Percentiles rank a stretch among this genome's conserved stretches.
Evolutionary conservation across 352 stramenopile genomes (phyloP).

Genomic region (Phytopythium delawarense): DNA sequence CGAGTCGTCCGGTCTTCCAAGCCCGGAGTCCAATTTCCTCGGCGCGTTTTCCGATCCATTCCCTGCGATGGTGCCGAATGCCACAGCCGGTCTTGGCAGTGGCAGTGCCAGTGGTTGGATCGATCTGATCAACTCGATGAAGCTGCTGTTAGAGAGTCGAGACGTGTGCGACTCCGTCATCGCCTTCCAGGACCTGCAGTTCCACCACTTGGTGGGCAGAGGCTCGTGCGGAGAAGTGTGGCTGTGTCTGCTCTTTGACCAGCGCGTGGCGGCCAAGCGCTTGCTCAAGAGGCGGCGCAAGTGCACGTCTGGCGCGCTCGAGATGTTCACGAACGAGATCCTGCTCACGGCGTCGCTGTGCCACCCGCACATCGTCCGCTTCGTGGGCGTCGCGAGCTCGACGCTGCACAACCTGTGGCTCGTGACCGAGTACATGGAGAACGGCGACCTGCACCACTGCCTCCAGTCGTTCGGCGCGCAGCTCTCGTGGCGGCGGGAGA

Average conservation of each 20-base stretch:
- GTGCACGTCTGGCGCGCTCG: slow-evolving; percentile 17
- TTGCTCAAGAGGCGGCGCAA: slow-evolving; percentile 17
- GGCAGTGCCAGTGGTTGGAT: slow-evolving; percentile 14
- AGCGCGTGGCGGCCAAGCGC: slow-evolving; percentile 37
- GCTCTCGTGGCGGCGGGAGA: slow-evolving; percentile 37
- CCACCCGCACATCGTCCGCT: slow-evolving; percentile 35
- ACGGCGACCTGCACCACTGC: slow-evolving; percentile 32
- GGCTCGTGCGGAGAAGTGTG: slow-evolving; percentile 30
- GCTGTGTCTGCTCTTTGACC: slow-evolving; percentile 21
- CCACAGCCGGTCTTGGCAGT: slow-evolving; percentile 7
- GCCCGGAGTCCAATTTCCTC: slow-evolving; percentile 10
- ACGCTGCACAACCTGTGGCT: slow-evolving; percentile 37
- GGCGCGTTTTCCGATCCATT: slow-evolving; percentile 9
- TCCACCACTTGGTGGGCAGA: slow-evolving; percentile 23
- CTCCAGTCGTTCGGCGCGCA: slow-evolving; percentile 18
- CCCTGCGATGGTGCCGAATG: slow-evolving; percentile 12
- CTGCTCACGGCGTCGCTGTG: slow-evolving; percentile 21
- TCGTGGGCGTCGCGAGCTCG: slow-evolving; percentile 38
- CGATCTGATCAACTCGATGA: slow-evolving; percentile 7
- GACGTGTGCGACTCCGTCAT: slow-evolving; percentile 19
- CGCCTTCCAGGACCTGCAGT: slow-evolving; percentile 32
- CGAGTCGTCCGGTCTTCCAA: slow-evolving; percentile 1
- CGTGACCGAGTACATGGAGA: slow-evolving; percentile 41
- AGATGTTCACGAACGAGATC: slow-evolving; percentile 34
- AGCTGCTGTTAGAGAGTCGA: slow-evolving; percentile 19